Base-by-base conservation (phyloP, 164 flowering plant genomes). In the Echeveria elegans region DNA sequence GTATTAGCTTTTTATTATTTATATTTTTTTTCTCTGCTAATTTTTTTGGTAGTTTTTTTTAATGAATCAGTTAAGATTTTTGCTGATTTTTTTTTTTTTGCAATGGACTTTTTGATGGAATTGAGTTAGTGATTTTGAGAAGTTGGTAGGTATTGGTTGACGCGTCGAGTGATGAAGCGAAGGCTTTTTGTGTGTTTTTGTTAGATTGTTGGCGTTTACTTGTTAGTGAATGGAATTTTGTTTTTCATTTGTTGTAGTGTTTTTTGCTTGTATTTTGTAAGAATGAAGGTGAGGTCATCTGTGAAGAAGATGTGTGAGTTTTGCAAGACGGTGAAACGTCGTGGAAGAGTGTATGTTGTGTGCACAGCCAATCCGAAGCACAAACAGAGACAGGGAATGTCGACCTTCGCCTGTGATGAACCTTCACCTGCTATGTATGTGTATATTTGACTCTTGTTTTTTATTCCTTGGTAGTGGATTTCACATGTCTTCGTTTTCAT, bases 281-380 rank as follows among this genome's bases (percentile, higher is more conserved):
- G 60, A 69, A 93, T 93, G 98, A 93, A 90, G 92, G 97, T 94
- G 67, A 73, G 98, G 19, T 80, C 97, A 58, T 88, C 96, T 1
- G 97, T 94, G 78, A 94, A 89, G 83, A 94, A 88, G 78, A 79
- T 94, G 86, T 94, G 98, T 58, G 96, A 88, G 81, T 94, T 80
- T 67, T 94, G 98, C 71, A 80, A 79, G 78, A 82, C 86, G 1
- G 85, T 94, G 8, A 90, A 85, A 71, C 92, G 93, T 14, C 86
- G 89, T 37, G 95, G 98, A 1, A 82, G 88, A 58, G 95, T 94
- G 0, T 88, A 79, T 72, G 82, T 94, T 0, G 23, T 83, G 23
- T 93, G 98, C 78, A 72, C 87, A 23, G 74, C 88, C 40, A 90
- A 90, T 75, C 98, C 96, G 40, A 92, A 92, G 85, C 96, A 89